These are phyloP conservation scores for Deakozyma indianensis DNA, from an alignment of 805 yeast species.

Conservation along the genomic window DNA sequence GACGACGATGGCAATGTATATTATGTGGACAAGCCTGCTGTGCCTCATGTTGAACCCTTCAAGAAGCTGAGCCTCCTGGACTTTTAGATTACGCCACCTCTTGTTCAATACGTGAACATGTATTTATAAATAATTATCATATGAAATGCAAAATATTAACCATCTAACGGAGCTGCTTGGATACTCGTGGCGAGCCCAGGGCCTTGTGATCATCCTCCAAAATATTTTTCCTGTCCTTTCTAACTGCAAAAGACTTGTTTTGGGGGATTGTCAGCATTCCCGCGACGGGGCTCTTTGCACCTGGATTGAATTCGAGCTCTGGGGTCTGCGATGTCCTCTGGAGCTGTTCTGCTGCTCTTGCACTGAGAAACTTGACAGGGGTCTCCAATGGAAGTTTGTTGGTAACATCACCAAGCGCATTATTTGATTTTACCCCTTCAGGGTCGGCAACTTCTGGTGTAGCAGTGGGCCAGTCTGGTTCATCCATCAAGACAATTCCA, in stretches of 20 bases:
- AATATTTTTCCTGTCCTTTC: neutral
- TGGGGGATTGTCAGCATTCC: neutral
- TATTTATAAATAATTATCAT: too few species aligned
- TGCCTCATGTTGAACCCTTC: slow-evolving; percentile 7
- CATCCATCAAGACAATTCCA: neutral
- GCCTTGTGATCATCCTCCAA: neutral
- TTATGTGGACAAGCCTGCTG: slow-evolving; percentile 28
- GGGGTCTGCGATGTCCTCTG: neutral
- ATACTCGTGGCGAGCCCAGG: neutral
- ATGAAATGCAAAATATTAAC: too few species aligned
- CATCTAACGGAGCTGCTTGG: neutral
- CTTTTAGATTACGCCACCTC: too few species aligned
- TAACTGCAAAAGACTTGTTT: neutral
- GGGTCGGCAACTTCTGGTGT: neutral
- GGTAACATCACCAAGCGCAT: neutral
- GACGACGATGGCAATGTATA: slow-evolving; percentile 83
- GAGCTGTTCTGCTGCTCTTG: neutral
- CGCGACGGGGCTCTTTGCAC: neutral
- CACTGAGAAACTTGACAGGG: neutral
- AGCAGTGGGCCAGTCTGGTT: too few species aligned
- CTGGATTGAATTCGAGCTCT: neutral
- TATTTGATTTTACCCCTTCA: neutral
- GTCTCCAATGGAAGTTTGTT: neutral
- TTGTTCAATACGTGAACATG: too few species aligned
- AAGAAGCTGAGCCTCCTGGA: neutral